Conservation (phyloP, 2,329 filamentous ascomycete genomes). For the Diaporthe velutina region DNA sequence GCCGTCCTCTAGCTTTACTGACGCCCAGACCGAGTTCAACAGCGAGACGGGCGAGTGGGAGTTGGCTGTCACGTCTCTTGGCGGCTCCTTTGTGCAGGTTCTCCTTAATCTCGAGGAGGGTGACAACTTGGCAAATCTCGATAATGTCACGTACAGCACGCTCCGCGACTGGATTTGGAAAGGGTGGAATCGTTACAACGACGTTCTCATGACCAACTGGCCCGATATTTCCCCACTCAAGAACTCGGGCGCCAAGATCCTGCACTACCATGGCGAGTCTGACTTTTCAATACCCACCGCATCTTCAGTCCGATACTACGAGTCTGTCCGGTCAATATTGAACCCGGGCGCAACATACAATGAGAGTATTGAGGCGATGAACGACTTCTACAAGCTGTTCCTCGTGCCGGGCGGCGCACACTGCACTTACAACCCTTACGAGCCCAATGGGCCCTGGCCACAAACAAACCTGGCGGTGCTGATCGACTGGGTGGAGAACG, state of each 20-base stretch:
- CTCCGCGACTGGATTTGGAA: constrained; percentile 62
- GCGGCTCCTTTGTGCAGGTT: constrained; percentile 30
- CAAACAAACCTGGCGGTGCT: constrained; percentile 40
- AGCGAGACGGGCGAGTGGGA: constrained; percentile 42
- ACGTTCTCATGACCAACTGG: constrained; percentile 57
- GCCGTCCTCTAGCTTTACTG: constrained; percentile 47
- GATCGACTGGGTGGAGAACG: constrained; percentile 66
- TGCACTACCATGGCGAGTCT: constrained; percentile 65
- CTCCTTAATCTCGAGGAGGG: constrained; percentile 26
- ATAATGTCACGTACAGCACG: constrained; percentile 64
- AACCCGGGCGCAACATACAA: constrained; percentile 47
- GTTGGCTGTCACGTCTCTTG: constrained; percentile 40
- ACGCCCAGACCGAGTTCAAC: constrained; percentile 50
- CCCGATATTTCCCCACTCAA: constrained; percentile 61
- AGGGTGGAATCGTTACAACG: constrained; percentile 61
- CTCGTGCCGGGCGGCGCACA: constrained; percentile 63
- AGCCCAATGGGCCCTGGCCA: constrained; percentile 58
- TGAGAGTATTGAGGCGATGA: constrained; percentile 55
- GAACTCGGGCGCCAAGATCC: constrained; percentile 60
- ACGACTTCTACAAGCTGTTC: constrained; percentile 58
- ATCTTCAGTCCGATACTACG: constrained; percentile 53
- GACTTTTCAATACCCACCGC: constrained; percentile 62
- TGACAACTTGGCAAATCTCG: constrained; percentile 53
- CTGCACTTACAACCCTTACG: constrained; percentile 56
- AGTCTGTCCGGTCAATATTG: constrained; percentile 64